Base-by-base conservation (phyloP, 2,329 filamentous ascomycete species). In the Alternaria gaisen region DNA sequence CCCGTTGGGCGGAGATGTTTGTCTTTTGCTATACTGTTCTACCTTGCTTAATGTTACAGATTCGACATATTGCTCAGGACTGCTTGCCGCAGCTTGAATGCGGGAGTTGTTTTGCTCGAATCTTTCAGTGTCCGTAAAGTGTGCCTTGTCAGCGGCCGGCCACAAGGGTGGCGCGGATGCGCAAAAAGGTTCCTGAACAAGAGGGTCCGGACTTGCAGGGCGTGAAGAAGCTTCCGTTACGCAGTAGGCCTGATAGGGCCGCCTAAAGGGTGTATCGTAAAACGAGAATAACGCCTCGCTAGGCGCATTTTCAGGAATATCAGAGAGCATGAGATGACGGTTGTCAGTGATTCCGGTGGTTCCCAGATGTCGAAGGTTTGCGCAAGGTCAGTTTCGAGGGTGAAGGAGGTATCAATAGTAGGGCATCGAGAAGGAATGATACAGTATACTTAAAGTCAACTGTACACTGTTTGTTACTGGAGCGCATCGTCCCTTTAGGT, bases 221-320 rank as follows among this genome's bases (percentile, higher is more conserved):
- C 67, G 59, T 24, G 69, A 71, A 10, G 67, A 66, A 8, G 60
- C 50, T 54, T 64, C 63, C 4, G 69, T 71, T 22, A 60, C 61
- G 56, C 69, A 71, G 20, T 71, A 71, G 22, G 67, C 65, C 50
- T 71, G 69, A 20, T 69, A 66, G 6, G 60, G 62, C 16, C 43
- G 62, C 11, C 40, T 43, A 53, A 20, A 30, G 14, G 42, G 8
- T 40, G 44, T 26, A 24, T 34, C 36, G 16, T 36, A 30, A 14
- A 53, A 38, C 11, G 43, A 32, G 24, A 48, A 20, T n/a, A 41
- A 10, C 14, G 44, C 20, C 18, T 70, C 61, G 34, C 36, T 43
- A 6, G 52, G 34, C 16, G 59, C 30, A 26, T 53, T 55, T 28
- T 34, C 56, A 8, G 26, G 24, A 7, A 14, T 30, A 32, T 42